phyloP scores from a whole-genome alignment of 352 stramenopile genomes.

The Globisporangium apiculatum region DNA sequence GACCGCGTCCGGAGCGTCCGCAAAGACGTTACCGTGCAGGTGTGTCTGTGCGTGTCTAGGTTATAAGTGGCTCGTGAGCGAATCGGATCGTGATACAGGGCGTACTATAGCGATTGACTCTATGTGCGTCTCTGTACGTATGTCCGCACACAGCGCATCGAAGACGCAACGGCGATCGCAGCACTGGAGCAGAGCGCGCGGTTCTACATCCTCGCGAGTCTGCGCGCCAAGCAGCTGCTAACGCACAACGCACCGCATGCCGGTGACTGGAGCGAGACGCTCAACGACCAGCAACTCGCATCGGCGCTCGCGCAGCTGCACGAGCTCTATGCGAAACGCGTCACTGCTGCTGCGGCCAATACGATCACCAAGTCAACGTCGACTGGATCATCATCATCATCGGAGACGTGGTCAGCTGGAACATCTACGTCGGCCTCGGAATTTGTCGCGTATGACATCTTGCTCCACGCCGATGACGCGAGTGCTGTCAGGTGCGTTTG shows the following conservation, averaged over 20 bases:
- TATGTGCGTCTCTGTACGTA: neutral
- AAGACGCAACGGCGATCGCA: constrained; percentile 20
- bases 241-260: constrained; percentile 11
- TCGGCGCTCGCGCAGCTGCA: constrained; percentile 54
- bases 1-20: constrained; percentile 65
- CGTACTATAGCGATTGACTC: too few relatives aligned
- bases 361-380: too few relatives aligned
- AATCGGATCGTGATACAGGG: too few relatives aligned
- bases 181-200: constrained; percentile 41
- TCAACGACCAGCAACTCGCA: constrained; percentile 63
- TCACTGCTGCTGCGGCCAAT: neutral
- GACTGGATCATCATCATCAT: neutral
- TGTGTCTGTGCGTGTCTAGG: constrained; percentile 5
- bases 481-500: constrained; percentile 24
- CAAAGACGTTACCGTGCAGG: constrained; percentile 69
- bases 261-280: constrained; percentile 52
- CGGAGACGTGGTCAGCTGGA: neutral
- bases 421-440: constrained; percentile 8
- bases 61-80: too few relatives aligned
- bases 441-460: constrained; percentile 46
- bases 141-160: constrained; percentile 18
- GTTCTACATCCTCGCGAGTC: constrained; percentile 49
- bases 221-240: constrained; percentile 32
- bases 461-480: constrained; percentile 50
- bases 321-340: constrained; percentile 20